Evolutionary conservation across 345 rosid genomes (phyloP).

Genomic region (Heritiera littoralis): DNA sequence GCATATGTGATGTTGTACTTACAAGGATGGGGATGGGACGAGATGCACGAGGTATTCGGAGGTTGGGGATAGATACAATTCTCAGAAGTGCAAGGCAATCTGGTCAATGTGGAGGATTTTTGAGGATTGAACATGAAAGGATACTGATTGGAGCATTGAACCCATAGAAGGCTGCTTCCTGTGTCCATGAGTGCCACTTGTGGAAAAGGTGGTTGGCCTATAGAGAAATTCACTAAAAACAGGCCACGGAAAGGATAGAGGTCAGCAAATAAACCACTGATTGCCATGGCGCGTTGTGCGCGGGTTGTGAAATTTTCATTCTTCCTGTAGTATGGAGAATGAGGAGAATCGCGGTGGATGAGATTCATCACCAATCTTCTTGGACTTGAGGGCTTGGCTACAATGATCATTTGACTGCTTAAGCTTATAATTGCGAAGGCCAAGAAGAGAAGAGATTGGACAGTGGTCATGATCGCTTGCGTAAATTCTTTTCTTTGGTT

Average conservation of each 20-base stretch:
- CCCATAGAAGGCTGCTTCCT: conserved; percentile 53
- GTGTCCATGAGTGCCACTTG: conserved; percentile 57
- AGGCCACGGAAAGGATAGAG: conserved; percentile 23
- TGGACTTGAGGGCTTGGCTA: neutral
- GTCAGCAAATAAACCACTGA: conserved; percentile 29
- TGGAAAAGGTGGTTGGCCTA: conserved; percentile 61
- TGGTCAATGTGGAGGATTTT: conserved; percentile 42
- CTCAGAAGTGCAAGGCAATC: conserved; percentile 36
- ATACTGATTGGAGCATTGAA: conserved; percentile 27
- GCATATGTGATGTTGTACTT: neutral
- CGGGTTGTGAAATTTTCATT: conserved; percentile 17
- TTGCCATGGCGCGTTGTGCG: conserved; percentile 11
- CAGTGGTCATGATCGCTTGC: neutral
- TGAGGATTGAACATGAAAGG: conserved; percentile 41
- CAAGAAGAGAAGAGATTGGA: neutral
- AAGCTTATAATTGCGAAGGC: neutral
- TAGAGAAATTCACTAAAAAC: conserved; percentile 49
- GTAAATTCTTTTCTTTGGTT: too few relatives aligned
- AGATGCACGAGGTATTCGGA: neutral
- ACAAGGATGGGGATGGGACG: neutral
- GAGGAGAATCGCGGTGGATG: conserved; percentile 34
- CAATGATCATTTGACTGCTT: neutral
- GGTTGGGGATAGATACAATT: conserved; percentile 30
- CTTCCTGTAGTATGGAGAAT: conserved; percentile 30
- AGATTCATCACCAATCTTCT: conserved; percentile 18